Percentiles rank a stretch among this genome's conserved stretches.
Evolutionary conservation across 257 asterid species (phyloP).

Genomic region (Petunia axillaris): DNA sequence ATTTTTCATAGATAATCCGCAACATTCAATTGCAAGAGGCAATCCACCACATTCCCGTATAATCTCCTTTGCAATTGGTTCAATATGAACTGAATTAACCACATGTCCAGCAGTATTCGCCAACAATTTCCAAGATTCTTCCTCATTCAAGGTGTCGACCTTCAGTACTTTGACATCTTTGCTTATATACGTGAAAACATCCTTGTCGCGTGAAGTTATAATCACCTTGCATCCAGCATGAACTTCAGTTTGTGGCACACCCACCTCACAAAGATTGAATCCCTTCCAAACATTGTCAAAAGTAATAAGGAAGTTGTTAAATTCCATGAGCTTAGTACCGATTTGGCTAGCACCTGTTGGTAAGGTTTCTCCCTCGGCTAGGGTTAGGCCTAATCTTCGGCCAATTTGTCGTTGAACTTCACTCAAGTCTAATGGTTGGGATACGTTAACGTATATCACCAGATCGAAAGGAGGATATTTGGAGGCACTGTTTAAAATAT

Average conservation of each 20-base stretch:
- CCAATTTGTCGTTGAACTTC: too few species aligned
- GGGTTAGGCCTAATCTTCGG: too few species aligned
- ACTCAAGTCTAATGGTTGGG: too few species aligned
- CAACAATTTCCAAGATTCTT: not conserved
- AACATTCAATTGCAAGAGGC: slow-evolving; percentile 21
- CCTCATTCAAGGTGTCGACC: not conserved
- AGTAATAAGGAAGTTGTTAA: not conserved
- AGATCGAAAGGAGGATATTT: too few species aligned
- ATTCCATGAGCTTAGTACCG: too few species aligned
- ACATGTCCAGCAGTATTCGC: not conserved
- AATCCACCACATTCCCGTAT: slow-evolving; percentile 29
- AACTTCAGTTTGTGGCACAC: not conserved
- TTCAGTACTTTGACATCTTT: not conserved
- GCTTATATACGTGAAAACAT: not conserved
- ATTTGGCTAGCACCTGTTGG: too few species aligned
- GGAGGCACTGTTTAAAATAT: too few species aligned
- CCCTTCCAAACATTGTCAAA: not conserved
- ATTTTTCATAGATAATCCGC: slow-evolving; percentile 23
- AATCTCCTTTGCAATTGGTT: slow-evolving; percentile 12
- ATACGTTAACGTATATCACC: not conserved
- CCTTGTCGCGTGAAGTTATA: not conserved
- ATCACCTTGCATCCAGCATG: not conserved
- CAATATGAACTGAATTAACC: not conserved
- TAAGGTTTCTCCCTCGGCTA: too few species aligned
- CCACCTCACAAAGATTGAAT: not conserved